A percentile compares a stretch with the other conserved stretches of the same genome.
These are phyloP conservation scores for Metschnikowia lachancei DNA, from an alignment of 805 yeast genomes.

Conservation along the genomic window DNA sequence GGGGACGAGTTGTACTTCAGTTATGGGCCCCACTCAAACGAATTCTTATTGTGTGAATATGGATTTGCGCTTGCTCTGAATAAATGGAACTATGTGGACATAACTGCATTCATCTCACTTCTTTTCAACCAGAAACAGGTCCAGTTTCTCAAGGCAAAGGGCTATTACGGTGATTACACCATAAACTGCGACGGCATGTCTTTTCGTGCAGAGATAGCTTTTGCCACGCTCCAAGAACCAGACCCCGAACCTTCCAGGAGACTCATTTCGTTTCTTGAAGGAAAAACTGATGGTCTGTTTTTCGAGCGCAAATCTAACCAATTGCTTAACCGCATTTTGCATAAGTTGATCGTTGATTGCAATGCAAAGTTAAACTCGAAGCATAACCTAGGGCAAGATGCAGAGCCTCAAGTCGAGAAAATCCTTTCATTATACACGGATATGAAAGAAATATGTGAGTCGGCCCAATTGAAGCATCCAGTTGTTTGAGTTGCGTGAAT, in stretches of 20 bases:
- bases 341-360: conserved; percentile 25
- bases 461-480: conserved; percentile 3
- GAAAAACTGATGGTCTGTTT: conserved; percentile 46
- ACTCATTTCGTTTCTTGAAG: conserved; percentile 42
- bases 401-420: conserved; percentile 11
- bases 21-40: conserved; percentile 89
- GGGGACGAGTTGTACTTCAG: conserved; percentile 64
- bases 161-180: conserved; percentile 75
- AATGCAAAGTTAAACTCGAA: conserved; percentile 20
- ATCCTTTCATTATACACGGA: conserved; percentile 29
- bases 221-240: conserved; percentile 52
- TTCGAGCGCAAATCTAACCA: conserved; percentile 32
- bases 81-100: conserved; percentile 68
- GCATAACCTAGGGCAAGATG: conserved; percentile 12
- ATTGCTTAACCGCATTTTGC: conserved; percentile 34
- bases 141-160: conserved; percentile 47
- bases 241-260: conserved; percentile 30
- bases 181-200: conserved; percentile 52
- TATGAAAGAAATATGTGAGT: conserved; percentile 25
- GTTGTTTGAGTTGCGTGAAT: no score
- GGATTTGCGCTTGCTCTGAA: conserved; percentile 68
- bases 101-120: conserved; percentile 44
- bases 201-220: conserved; percentile 71
- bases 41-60: conserved; percentile 77
- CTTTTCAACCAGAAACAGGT: conserved; percentile 37